phyloP scores from a whole-genome alignment of 2,329 filamentous ascomycete genomes.

The Aspergillus sojae region DNA sequence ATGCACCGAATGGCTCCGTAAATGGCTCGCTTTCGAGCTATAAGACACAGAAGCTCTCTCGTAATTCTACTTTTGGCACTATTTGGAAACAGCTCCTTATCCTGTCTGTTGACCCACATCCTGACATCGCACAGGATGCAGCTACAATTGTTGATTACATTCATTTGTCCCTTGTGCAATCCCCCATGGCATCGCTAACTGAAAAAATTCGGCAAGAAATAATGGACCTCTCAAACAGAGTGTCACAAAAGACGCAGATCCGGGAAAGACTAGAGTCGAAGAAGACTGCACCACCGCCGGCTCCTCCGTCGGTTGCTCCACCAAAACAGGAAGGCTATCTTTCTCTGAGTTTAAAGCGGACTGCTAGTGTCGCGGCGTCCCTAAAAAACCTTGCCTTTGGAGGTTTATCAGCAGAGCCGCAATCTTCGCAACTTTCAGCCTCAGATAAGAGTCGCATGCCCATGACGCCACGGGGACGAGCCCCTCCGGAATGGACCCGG shows the following conservation, averaged over 20 bases:
- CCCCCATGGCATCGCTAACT: constrained; percentile 71
- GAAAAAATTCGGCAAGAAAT: constrained; percentile 73
- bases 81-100: constrained; percentile 94
- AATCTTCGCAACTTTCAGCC: constrained; percentile 28
- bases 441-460: constrained; percentile 38
- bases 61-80: constrained; percentile 88
- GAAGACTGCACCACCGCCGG: constrained; percentile 44
- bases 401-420: constrained; percentile 37
- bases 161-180: constrained; percentile 75
- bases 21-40: constrained; percentile 24
- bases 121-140: constrained; percentile 85
- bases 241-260: constrained; percentile 43
- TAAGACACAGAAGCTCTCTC: constrained; percentile 54
- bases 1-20: constrained; percentile 23
- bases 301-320: constrained; percentile 52
- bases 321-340: constrained; percentile 64
- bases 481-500: constrained; percentile 61
- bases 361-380: constrained; percentile 66
- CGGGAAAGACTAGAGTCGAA: constrained; percentile 38
- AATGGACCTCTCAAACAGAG: constrained; percentile 36
- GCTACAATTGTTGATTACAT: constrained; percentile 84
- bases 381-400: constrained; percentile 64
- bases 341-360: constrained; percentile 61
- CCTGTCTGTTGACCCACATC: constrained; percentile 89
- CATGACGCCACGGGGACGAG: constrained; percentile 53